Evolutionary conservation across 1,139 yeast species (phyloP), one percentile per base, ranked within the genome.

Genomic region (Pichia sp.): DNA sequence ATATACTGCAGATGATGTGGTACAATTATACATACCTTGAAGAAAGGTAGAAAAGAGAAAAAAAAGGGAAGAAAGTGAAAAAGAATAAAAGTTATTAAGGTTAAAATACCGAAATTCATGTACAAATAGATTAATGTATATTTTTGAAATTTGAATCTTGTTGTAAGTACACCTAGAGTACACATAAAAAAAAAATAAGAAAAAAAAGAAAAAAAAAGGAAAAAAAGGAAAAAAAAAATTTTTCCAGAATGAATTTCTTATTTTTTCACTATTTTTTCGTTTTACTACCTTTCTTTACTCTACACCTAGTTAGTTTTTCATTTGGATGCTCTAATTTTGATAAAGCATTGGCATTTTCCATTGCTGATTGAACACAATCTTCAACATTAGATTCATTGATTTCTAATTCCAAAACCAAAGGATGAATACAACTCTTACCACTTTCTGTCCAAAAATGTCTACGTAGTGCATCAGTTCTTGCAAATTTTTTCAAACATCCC

Each of bases 401-500:
- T 34, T 13, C 7, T 11, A 25, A 24, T 30, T 51, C 50, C 8
- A 44, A 9, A n/a, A 50, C 44, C n/a, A 44, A 69, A 12, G 86
- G 79, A 47, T 80, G 67, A 16, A 92, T 84, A 72, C 98, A 92
- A 53, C 76, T 80, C 56, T 83, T 79, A 12, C 98, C 98, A 32
- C 90, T 86, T 60, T 89, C 97, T 0, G 97, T 89, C 60, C 90
- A 85, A 68, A 92, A 89, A 68, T 92, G 98, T 56, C 98, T 72
- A 24, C 96, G 82, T 48, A 92, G 68, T 0, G 97, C 98, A 70
- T 92, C 98, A 8, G 97, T 95, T 46, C 98, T 71, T 3, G 97
- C 97, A 71, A 92, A 92, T 59, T 83, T 79, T 59, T 92, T 80
- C 3, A 94, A 94, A 68, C 98, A 92, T 0, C 98, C 98, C 85